phyloP scores from a whole-genome alignment of 441 rosid species.

The Arabidopsis hybrid region DNA sequence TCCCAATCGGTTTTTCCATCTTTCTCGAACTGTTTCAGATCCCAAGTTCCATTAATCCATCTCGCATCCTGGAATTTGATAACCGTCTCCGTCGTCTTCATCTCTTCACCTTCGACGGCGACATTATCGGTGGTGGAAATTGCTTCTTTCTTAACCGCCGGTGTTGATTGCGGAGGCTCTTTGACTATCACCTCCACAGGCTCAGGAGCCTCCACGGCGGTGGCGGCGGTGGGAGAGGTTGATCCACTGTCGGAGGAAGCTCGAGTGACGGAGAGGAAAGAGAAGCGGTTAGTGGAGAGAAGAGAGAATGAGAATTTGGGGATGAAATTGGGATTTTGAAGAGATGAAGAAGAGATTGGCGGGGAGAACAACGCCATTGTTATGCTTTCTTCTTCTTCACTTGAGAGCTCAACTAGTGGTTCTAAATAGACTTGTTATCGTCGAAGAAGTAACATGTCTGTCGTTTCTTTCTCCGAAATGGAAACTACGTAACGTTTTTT shows the following conservation, averaged over 20 bases:
- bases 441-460: constrained; percentile 19
- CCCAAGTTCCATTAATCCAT: constrained; percentile 93
- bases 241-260: constrained; percentile 34
- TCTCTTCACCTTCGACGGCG: constrained; percentile 17
- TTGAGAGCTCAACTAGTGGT: constrained; percentile 15
- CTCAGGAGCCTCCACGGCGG: constrained; percentile 38
- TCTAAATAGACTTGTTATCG: constrained; percentile 25
- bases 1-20: constrained; percentile 83
- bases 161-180: neutral
- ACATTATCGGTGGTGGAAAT: neutral
- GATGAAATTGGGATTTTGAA: constrained; percentile 15
- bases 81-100: constrained; percentile 36
- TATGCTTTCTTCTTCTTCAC: neutral
- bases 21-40: constrained; percentile 75
- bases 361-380: constrained; percentile 41
- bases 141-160: neutral
- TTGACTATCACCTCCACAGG: constrained; percentile 2
- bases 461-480: constrained; percentile 9
- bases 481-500: constrained; percentile 34
- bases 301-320: constrained; percentile 36
- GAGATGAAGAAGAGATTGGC: constrained; percentile 44
- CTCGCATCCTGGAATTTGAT: constrained; percentile 62
- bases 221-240: constrained; percentile 33
- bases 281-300: constrained; percentile 35
- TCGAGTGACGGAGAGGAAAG: constrained; percentile 39